phyloP scores from a whole-genome alignment of 257 asterid species.

The Leonotis leonurus region DNA sequence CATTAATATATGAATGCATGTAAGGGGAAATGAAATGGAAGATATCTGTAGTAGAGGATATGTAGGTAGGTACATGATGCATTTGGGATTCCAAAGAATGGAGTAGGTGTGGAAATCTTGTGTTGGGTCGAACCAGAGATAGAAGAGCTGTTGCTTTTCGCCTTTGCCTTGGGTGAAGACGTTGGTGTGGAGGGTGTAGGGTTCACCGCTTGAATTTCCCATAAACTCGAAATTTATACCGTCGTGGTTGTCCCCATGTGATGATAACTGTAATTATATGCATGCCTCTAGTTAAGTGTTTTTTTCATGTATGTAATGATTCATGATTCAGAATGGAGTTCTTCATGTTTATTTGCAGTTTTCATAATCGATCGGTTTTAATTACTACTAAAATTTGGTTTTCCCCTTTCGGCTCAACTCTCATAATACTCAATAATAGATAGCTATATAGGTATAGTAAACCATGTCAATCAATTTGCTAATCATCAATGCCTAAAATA shows the following conservation, averaged over 20 bases:
- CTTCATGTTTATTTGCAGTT: too few species aligned
- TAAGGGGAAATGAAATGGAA: not conserved
- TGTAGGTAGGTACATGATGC: conserved; percentile 39
- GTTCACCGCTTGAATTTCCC: conserved; percentile 65
- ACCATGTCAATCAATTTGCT: too few species aligned
- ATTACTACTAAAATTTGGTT: too few species aligned
- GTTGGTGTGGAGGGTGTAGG: conserved; percentile 76
- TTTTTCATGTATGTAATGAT: too few species aligned
- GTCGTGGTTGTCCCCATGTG: conserved; percentile 63
- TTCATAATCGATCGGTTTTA: too few species aligned
- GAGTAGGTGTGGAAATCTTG: conserved; percentile 67
- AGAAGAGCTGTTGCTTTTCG: conserved; percentile 61
- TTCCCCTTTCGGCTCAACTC: too few species aligned
- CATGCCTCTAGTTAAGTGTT: too few species aligned
- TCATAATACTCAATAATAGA: too few species aligned
- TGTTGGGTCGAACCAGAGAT: conserved; percentile 78
- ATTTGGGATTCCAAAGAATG: conserved; percentile 67
- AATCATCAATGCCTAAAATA: too few species aligned
- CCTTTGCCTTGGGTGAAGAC: conserved; percentile 61
- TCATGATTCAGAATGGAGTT: too few species aligned
- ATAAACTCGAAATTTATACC: conserved; percentile 67
- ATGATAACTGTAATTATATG: conserved; percentile 34
- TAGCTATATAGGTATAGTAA: too few species aligned
- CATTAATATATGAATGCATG: not conserved
- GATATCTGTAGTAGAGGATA: not conserved